Percentiles rank a stretch among this genome's conserved stretches.
Conservation (phyloP, 495 filamentous ascomycete genomes). For the Thermothielavioides terrestris region DNA sequence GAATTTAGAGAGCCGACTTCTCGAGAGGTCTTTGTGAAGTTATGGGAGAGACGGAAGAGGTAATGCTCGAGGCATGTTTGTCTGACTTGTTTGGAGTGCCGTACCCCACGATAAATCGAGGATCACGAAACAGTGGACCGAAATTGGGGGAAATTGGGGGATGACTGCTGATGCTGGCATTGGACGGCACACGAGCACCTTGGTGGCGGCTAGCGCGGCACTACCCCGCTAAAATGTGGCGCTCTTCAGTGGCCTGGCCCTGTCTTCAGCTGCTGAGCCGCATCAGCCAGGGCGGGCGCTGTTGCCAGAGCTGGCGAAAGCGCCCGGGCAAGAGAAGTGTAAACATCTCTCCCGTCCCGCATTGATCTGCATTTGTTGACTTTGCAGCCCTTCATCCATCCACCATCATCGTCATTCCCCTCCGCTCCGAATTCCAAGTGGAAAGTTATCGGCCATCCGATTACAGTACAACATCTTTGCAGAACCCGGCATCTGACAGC, state of each 20-base stretch:
- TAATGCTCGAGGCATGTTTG: too few relatives aligned
- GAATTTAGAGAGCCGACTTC: too few relatives aligned
- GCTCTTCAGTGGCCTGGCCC: slow-evolving; percentile 4
- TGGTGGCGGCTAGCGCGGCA: not conserved
- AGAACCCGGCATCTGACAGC: not conserved
- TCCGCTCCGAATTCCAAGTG: not conserved
- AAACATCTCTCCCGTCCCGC: slow-evolving; percentile 12
- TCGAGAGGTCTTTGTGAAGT: too few relatives aligned
- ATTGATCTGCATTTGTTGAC: slow-evolving; percentile 1
- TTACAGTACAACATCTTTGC: not conserved
- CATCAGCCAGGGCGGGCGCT: slow-evolving; percentile 1
- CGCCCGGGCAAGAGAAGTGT: slow-evolving; percentile 7
- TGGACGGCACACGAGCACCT: not conserved
- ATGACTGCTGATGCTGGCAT: not conserved
- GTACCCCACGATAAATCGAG: too few relatives aligned
- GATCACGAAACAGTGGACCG: too few relatives aligned
- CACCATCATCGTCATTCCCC: not conserved
- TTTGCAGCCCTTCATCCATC: not conserved
- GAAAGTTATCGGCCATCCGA: not conserved
- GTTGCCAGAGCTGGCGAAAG: slow-evolving; percentile 14
- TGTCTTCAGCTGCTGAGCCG: slow-evolving; percentile 4
- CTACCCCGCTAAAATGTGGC: slow-evolving; percentile 10
- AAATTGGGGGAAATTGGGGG: not conserved
- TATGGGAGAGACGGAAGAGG: too few relatives aligned
- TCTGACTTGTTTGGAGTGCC: too few relatives aligned